A percentile compares a stretch with the other conserved stretches of the same genome.
These are phyloP conservation scores for Eucalyptus pumila DNA, from an alignment of 345 rosid species.

Conservation along the genomic window DNA sequence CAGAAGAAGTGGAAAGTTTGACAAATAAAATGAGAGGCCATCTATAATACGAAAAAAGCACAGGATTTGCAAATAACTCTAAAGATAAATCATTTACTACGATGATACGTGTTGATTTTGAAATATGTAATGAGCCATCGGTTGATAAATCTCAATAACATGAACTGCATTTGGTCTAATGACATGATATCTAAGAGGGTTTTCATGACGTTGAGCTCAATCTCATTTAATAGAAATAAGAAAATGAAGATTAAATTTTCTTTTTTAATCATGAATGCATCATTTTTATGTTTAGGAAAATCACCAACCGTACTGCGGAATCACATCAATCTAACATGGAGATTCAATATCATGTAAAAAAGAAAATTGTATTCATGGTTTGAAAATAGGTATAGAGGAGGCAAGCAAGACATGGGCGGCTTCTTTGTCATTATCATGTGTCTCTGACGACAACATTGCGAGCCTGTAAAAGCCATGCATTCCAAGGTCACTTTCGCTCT, in stretches of 20 bases:
- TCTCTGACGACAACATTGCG: not conserved
- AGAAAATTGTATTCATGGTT: not conserved
- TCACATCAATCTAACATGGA: not conserved
- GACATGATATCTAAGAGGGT: accelerated
- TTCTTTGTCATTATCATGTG: not conserved
- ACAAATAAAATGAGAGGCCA: not conserved
- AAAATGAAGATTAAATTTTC: accelerated
- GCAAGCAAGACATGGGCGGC: not conserved
- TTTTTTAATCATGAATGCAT: not conserved
- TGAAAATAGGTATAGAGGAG: not conserved
- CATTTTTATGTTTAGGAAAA: not conserved
- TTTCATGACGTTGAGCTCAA: accelerated
- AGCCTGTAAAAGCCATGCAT: not conserved
- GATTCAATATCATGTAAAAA: not conserved
- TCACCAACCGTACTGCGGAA: no score
- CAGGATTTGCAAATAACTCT: not conserved
- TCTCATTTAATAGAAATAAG: accelerated
- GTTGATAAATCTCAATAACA: not conserved
- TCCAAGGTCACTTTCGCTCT: not conserved
- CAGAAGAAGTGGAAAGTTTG: not conserved
- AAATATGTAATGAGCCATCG: not conserved
- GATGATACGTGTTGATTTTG: not conserved
- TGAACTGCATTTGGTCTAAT: not conserved
- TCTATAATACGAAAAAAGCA: not conserved
- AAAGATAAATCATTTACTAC: not conserved